Evolutionary conservation across 1,139 yeast genomes (phyloP).

Genomic region (Lodderomyces margitis): DNA sequence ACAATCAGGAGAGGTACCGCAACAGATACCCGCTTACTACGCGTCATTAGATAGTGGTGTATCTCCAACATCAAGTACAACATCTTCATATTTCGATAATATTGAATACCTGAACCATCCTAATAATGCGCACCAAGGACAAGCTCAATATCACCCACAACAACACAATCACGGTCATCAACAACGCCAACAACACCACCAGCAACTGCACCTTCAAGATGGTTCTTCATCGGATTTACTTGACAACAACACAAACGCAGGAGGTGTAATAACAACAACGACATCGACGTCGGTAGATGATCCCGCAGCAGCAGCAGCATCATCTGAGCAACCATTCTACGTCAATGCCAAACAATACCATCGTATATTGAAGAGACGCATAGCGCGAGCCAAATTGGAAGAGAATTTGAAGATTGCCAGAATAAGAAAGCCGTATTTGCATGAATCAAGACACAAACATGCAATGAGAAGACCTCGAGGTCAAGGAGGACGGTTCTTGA

Average conservation of each 20-base stretch:
- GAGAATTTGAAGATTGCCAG: conserved; percentile 84
- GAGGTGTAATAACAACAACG: not conserved
- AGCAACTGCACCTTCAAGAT: conserved; percentile 2
- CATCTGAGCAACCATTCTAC: conserved; percentile 84
- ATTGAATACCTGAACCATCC: conserved; percentile 4
- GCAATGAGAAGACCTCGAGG: conserved; percentile 99
- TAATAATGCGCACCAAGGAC: not conserved
- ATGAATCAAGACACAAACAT: conserved; percentile 96
- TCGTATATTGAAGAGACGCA: conserved; percentile 85
- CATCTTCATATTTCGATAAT: conserved; percentile 6
- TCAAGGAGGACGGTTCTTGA: conserved; percentile 94
- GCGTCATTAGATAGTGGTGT: not conserved
- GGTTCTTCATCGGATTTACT: not conserved
- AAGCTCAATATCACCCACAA: conserved; percentile 1
- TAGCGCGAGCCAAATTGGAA: conserved; percentile 91
- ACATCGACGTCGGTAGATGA: not conserved
- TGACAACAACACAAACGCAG: not conserved
- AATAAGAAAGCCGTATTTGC: conserved; percentile 90
- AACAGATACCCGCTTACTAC: conserved; percentile 1
- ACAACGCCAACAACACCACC: conserved; percentile 6
- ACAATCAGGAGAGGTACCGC: conserved; percentile 1
- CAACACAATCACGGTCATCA: conserved; percentile 1
- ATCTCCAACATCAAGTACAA: conserved; percentile 6
- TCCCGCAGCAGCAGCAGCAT: conserved; percentile 7
- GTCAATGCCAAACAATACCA: conserved; percentile 98